phyloP scores from a whole-genome alignment of 345 rosid species.

The Populus alba region DNA sequence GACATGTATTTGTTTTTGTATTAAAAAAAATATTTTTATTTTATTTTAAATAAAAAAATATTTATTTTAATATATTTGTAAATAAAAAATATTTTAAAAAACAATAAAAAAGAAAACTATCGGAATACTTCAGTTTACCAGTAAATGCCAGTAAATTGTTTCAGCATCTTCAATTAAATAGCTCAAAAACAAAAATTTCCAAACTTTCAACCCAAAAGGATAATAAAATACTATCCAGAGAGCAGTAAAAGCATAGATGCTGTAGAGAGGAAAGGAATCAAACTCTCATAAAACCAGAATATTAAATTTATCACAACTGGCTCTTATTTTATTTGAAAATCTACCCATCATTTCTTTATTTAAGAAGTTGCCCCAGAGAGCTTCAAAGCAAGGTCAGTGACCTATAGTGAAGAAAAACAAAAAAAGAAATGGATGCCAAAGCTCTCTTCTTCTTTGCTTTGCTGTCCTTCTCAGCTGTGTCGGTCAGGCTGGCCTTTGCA shows the following conservation, averaged over 20 bases:
- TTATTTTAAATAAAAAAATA: too few relatives aligned
- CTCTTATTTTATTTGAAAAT: neutral
- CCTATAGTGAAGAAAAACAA: slow-evolving; percentile 9
- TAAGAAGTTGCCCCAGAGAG: slow-evolving; percentile 21
- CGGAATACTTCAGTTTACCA: too few relatives aligned
- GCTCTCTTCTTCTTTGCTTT: slow-evolving; percentile 39
- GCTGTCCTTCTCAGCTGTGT: slow-evolving; percentile 44
- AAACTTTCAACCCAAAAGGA: too few relatives aligned
- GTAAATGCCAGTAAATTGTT: too few relatives aligned
- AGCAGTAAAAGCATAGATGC: neutral
- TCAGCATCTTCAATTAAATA: too few relatives aligned
- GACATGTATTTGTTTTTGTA: too few relatives aligned
- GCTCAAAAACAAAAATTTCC: too few relatives aligned
- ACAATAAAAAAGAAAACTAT: too few relatives aligned
- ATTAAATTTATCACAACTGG: neutral
- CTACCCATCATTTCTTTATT: slow-evolving; percentile 24
- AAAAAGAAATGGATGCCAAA: slow-evolving; percentile 47
- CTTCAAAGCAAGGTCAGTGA: slow-evolving; percentile 16
- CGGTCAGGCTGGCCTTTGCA: slow-evolving; percentile 33
- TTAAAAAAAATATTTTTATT: too few relatives aligned
- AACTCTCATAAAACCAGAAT: neutral
- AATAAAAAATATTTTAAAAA: too few relatives aligned
- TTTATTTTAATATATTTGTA: too few relatives aligned
- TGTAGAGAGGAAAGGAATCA: neutral
- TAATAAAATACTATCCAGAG: too few relatives aligned